Evolutionary conservation across 176 grass and related monocot species (phyloP).

Genomic region (Aegilops sharonensis): DNA sequence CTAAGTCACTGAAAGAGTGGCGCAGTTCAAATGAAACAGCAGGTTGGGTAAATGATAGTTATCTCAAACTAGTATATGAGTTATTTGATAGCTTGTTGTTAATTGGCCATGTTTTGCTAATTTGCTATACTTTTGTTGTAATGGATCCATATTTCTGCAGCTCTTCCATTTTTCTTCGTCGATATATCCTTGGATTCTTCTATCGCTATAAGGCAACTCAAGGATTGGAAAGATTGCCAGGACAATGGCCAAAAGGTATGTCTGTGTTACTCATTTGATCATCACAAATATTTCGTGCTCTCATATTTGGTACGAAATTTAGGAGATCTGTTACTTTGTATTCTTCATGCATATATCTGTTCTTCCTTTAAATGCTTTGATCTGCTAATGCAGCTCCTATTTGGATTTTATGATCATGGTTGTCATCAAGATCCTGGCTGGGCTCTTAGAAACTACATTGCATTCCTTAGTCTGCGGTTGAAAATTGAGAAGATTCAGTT

Average conservation of each 20-base stretch:
- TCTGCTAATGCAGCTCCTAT: constrained; percentile 63
- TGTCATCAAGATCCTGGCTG: constrained; percentile 62
- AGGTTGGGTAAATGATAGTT: constrained; percentile 48
- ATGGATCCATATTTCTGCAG: constrained; percentile 29
- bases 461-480: constrained; percentile 64
- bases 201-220: constrained; percentile 64
- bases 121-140: neutral
- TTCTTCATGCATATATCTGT: neutral
- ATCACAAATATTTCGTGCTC: neutral
- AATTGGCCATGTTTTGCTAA: neutral
- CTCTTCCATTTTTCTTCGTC: constrained; percentile 75
- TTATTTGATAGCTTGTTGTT: neutral
- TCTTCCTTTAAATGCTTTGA: constrained; percentile 9
- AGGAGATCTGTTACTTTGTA: neutral
- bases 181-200: constrained; percentile 47
- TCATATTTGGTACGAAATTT: neutral
- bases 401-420: constrained; percentile 91
- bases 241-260: constrained; percentile 55
- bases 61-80: neutral
- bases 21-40: constrained; percentile 65
- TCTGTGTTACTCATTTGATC: constrained; percentile 14
- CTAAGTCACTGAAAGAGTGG: constrained; percentile 54
- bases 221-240: constrained; percentile 66
- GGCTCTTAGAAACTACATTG: constrained; percentile 82
- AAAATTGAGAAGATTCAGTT: constrained; percentile 66